A percentile compares a stretch with the other conserved stretches of the same genome.
Conservation (phyloP, 2,329 filamentous ascomycete genomes). For the Penicillium italicum region DNA sequence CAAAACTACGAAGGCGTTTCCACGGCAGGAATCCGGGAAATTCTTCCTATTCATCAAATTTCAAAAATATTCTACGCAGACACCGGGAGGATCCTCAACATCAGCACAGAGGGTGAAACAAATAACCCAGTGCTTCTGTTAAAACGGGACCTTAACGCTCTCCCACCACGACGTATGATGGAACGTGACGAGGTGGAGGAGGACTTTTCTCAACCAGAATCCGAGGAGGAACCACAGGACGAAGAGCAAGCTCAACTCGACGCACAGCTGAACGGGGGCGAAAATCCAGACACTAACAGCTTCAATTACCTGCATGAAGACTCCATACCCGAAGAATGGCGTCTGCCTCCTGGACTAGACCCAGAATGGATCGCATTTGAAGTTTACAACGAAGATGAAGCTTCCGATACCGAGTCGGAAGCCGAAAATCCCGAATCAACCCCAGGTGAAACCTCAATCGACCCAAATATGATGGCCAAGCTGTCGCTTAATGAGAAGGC, state of each 20-base stretch:
- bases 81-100: conserved; percentile 83
- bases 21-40: conserved; percentile 62
- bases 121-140: conserved; percentile 72
- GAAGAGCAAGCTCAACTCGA: conserved; percentile 40
- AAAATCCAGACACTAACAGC: conserved; percentile 3
- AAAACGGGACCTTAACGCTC: conserved; percentile 65
- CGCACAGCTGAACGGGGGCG: conserved; percentile 33
- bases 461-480: conserved; percentile 47
- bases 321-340: conserved; percentile 48
- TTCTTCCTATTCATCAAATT: conserved; percentile 68
- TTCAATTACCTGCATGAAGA: conserved; percentile 29
- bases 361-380: conserved; percentile 90
- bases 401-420: conserved; percentile 53
- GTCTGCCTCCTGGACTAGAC: conserved; percentile 71
- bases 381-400: conserved; percentile 66
- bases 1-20: conserved; percentile 59
- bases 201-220: conserved; percentile 25
- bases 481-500: conserved; percentile 40
- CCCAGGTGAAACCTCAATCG: conserved; percentile 32
- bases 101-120: conserved; percentile 63
- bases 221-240: conserved; percentile 40
- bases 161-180: conserved; percentile 59
- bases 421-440: conserved; percentile 27
- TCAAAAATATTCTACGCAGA: conserved; percentile 93
- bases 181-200: conserved; percentile 44